phyloP scores from a whole-genome alignment of 371 early-diverging fungal species.

The Mucor plumbeus region DNA sequence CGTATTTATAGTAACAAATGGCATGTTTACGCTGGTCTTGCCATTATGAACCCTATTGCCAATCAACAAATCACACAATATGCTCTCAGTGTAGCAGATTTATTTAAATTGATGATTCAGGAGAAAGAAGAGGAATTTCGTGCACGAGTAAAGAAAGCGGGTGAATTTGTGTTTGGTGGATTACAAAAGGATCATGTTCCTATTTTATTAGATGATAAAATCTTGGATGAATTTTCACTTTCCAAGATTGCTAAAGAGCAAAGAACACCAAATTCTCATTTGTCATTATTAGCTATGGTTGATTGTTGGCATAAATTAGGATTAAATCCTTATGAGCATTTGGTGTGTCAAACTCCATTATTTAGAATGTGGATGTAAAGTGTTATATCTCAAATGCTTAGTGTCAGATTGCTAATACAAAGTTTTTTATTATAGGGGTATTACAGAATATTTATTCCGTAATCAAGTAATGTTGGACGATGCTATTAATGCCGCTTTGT shows the following conservation, averaged over 20 bases:
- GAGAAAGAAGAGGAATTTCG: conserved; percentile 84
- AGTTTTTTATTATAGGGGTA: conserved; percentile 61
- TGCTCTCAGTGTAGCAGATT: conserved; percentile 82
- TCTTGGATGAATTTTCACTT: conserved; percentile 89
- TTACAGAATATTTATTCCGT: conserved; percentile 90
- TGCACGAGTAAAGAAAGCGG: conserved; percentile 75
- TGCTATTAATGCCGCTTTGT: conserved; percentile 83
- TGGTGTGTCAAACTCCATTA: conserved; percentile 95
- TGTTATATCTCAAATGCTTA: not conserved
- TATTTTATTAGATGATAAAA: conserved; percentile 79
- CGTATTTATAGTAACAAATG: conserved; percentile 94
- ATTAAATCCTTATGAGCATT: conserved; percentile 91
- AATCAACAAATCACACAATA: conserved; percentile 87
- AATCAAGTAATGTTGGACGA: conserved; percentile 79
- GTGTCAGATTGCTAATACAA: not conserved
- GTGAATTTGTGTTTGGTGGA: conserved; percentile 87
- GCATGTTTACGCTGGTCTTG: conserved; percentile 97
- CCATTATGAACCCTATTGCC: conserved; percentile 93
- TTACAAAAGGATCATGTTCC: conserved; percentile 61
- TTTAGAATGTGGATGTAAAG: conserved; percentile 90
- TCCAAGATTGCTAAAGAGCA: conserved; percentile 79
- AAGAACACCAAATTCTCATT: conserved; percentile 87
- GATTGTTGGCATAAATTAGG: conserved; percentile 90
- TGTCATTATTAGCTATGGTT: conserved; percentile 91
- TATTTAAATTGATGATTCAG: conserved; percentile 94